Evolutionary conservation across 2,329 filamentous ascomycete genomes (phyloP).

Genomic region (Thielaviopsis cerberus): DNA sequence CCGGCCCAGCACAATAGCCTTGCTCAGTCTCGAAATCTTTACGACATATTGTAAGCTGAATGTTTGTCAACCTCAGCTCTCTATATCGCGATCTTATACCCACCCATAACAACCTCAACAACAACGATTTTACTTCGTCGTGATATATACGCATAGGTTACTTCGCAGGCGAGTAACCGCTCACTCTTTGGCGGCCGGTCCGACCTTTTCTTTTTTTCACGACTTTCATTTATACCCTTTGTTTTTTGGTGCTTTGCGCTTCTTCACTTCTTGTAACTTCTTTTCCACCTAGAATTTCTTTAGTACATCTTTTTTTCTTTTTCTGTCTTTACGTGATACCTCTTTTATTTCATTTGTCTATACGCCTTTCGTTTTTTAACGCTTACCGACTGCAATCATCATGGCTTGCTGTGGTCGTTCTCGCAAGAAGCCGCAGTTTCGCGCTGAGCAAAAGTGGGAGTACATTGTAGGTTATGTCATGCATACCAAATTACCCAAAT

Average conservation of each 20-base stretch:
- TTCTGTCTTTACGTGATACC: slow-evolving; percentile 9
- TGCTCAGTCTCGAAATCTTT: not conserved
- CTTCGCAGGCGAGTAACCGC: slow-evolving; percentile 13
- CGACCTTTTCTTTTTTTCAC: slow-evolving; percentile 1
- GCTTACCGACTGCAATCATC: slow-evolving; percentile 15
- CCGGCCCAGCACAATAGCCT: not conserved
- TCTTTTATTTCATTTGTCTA: slow-evolving; percentile 8
- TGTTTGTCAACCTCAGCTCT: not conserved
- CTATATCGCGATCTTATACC: not conserved
- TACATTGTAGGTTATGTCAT: slow-evolving; percentile 52
- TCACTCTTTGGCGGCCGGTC: slow-evolving; percentile 8
- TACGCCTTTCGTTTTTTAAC: not conserved
- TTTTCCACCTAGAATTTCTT: not conserved
- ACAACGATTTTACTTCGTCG: not conserved
- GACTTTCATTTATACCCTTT: not conserved
- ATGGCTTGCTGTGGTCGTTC: slow-evolving; percentile 51
- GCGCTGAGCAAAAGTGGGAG: slow-evolving; percentile 82
- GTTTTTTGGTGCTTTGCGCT: not conserved
- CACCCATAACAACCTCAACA: not conserved
- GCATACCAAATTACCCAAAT: slow-evolving; percentile 14
- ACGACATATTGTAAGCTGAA: not conserved
- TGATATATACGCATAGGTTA: not conserved
- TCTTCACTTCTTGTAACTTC: slow-evolving; percentile 11
- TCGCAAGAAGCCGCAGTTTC: slow-evolving; percentile 43
- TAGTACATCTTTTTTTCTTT: not conserved